Base-by-base conservation (phyloP, 2,329 filamentous ascomycete species). In the Nemania abortiva region DNA sequence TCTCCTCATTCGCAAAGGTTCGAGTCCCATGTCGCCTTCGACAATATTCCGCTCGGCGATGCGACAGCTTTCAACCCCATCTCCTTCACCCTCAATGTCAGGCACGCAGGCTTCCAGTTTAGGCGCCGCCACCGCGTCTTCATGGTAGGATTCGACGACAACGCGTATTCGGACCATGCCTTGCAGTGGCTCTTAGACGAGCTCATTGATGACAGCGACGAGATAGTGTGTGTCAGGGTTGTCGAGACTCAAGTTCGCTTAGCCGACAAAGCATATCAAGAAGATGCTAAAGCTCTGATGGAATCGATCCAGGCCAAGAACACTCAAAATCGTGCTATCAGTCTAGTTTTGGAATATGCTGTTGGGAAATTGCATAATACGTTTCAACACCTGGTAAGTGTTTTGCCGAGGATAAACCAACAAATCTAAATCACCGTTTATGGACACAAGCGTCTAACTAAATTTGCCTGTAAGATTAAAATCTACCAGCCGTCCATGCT, bases 121-220 rank as follows among this genome's bases (percentile, higher is more conserved):
- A 91, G 90, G 50, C 90, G 94, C 69, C 88, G 93, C 68, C 96
- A 93, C 63, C 90, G 95, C 62, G 97, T 93, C 9, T 97, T 97
- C 76, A 90, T 98, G 78, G 95, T 95, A 72, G 95, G 95, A 22
- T 92, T 95, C 20, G 95, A 97, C 80, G 92, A 95, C 76, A 94
- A 97, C 75, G 89, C 93, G 67, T 97, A 97, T 80, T 97, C 94
- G 6, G 93, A 97, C 71, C 96, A 95, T 81, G 95, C 95, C 18
- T 85, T 98, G 20, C 93, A 97, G 80, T 98, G 94, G 94, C 86
- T 97, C 59, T 88, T 98, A 47, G 93, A 97, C 75, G 94, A 97
- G 81, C 86, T 97, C 65, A 93, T 97, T 49, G 94, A 97, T 75
- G 95, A 97, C 76, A 94, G 95, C 20, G 95, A 98, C 78, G 94